Base-by-base conservation (phyloP, 768 basidiomycete species). In the Tulasnella sp. region DNA sequence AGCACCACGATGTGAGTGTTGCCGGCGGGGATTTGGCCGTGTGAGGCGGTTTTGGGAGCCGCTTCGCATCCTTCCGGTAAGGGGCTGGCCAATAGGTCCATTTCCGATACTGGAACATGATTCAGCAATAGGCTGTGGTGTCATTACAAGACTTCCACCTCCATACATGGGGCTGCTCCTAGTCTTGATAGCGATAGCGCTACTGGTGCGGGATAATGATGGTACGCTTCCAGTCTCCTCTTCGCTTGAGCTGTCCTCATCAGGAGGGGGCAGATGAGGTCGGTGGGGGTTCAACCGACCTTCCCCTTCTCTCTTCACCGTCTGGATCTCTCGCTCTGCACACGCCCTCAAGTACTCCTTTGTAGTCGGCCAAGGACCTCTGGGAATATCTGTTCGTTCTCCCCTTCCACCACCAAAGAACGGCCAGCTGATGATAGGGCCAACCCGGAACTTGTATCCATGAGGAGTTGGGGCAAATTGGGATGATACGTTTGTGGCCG, bases 341-440 rank as follows among this genome's bases (percentile, higher is more conserved):
- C 86, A 90, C 0, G 87, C 78, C 3, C 70, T 67, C 21, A 88
- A 71, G 67, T 92, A 92, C 4, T 73, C 73, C 29, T 71, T 69
- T 2, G 81, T 77, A 3, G 76, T 75, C 2, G 75, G 60, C 85
- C 87, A 91, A 0, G 88, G 89, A 2, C 88, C 87, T n/a, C 88
- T 81, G 65, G 87, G 75, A 34, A 91, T 75, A 63, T 88, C 85
- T 2, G 70, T 63, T 22, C 87, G 76, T 60, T 86, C 83, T 30
- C 88, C 88, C 42, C 89, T 78, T 63, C 84, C 82, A 3, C 86
- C 84, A 48, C 88, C 88, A 68, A 92, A 92, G 75, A 91, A 92
- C 1, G 88, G 85, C 88, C 89, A 92, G 2, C 87, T 89, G 51
- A 91, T 80, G 65, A 92, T 91, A 7, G 85, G 84, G 2, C 88